Base-by-base conservation (phyloP, 495 filamentous ascomycete species). In the Parathielavia hyrcaniae region DNA sequence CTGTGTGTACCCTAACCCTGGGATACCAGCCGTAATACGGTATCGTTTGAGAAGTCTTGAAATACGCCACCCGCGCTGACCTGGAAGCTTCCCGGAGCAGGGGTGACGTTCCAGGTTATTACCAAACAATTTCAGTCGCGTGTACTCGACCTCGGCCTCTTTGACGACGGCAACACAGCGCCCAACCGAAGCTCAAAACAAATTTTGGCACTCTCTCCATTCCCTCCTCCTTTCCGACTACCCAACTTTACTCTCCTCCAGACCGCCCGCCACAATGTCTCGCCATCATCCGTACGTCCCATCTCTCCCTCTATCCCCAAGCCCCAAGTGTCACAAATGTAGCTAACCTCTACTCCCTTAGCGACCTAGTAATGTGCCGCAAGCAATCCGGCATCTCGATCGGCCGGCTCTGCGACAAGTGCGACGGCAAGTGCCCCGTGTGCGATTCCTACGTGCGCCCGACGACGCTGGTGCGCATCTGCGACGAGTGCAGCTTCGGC, bases 361-460 rank as follows among this genome's bases (percentile, higher is more conserved):
- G 87, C 71, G 93, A 99, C 79, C 85, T 99, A 60, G 93, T 99
- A 64, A 99, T 99, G 93, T 99, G 93, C 83, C 92, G 95, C 76
- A 97, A 97, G 79, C 91, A 96, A 71, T 78, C 95, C 59, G 93
- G 93, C 75, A 97, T 97, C 71, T 88, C 91, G 61, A 97, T 97
- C 84, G 93, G 95, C 69, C 91, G 93, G 26, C 87, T 99, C 69
- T 99, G 93, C 81, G 93, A 99, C 79, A 99, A 99, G 76, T 99
- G 93, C 78, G 93, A 99, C 76, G 93, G 93, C 75, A 99, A 97
- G 81, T 99, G 93, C 64, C 93, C 93, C 44, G 90, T 97, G 60
- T 99, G 93, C 82, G 93, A 99, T 72, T 92, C 88, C 61, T 99
- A 99, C 81, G 93, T 99, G 59, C 90, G 93, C 5, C 93, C 93